phyloP scores from a whole-genome alignment of 2,329 filamentous ascomycete genomes.

The Elsinoe fawcettii region DNA sequence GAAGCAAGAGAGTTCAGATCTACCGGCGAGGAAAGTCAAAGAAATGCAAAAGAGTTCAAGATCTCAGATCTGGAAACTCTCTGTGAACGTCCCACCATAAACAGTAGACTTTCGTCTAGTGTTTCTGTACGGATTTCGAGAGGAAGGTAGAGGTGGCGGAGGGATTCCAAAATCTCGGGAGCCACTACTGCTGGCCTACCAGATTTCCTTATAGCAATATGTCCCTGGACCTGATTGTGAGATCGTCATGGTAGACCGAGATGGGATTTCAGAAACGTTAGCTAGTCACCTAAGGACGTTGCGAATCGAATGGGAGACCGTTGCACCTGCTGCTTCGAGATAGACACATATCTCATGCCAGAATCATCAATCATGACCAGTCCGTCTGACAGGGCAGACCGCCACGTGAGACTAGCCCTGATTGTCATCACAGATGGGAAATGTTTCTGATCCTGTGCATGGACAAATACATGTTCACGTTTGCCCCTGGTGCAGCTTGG shows the following conservation, averaged over 20 bases:
- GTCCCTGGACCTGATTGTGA: no score
- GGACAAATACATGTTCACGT: not conserved
- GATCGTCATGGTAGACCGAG: not conserved
- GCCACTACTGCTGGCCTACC: conserved; percentile 1
- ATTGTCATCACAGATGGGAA: not conserved
- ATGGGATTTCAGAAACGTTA: not conserved
- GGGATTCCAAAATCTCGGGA: not conserved
- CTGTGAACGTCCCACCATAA: not conserved
- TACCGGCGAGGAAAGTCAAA: not conserved
- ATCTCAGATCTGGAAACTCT: not conserved
- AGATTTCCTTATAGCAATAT: not conserved
- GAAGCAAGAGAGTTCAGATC: not conserved
- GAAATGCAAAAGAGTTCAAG: not conserved
- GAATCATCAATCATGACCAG: no score
- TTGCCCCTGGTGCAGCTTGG: not conserved
- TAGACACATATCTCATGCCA: not conserved
- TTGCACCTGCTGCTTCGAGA: not conserved
- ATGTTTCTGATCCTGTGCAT: not conserved
- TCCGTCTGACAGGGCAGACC: not conserved
- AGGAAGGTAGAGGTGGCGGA: not conserved
- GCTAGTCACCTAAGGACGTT: not conserved
- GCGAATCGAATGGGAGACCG: not conserved
- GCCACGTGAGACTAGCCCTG: not conserved
- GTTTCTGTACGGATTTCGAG: not conserved
- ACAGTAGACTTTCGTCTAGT: not conserved